phyloP scores from a whole-genome alignment of 169 alveolate species.

The Plasmodium malariae region DNA sequence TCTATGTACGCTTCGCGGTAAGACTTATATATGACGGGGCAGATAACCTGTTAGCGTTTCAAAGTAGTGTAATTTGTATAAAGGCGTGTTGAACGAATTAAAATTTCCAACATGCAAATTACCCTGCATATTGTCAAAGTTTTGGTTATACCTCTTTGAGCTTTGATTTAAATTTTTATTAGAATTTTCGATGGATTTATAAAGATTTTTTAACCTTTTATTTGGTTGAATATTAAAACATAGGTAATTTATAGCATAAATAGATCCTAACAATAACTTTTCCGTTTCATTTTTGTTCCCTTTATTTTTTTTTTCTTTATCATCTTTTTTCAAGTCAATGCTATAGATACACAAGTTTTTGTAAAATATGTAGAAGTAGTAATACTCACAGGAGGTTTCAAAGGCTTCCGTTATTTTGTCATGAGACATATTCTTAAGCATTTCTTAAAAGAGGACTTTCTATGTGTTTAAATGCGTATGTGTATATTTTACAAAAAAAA shows the following conservation, averaged over 20 bases:
- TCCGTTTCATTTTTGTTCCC: conserved; percentile 43
- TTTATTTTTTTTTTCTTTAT: conserved; percentile 27
- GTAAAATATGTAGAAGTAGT: conserved; percentile 69
- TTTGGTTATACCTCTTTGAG: conserved; percentile 27
- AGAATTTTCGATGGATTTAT: conserved; percentile 21
- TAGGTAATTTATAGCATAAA: conserved; percentile 66
- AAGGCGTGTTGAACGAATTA: conserved; percentile 59
- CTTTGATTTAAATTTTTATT: conserved; percentile 38
- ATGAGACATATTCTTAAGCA: conserved; percentile 14
- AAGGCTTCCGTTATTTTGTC: conserved; percentile 17
- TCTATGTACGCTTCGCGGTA: background rate
- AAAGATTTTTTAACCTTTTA: conserved; percentile 59
- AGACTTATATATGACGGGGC: too few relatives aligned
- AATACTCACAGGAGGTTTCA: conserved; percentile 36
- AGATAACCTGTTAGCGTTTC: conserved; percentile 65
- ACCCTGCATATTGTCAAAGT: conserved; percentile 28
- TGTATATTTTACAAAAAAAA: too few relatives aligned
- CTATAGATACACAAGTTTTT: conserved; percentile 69
- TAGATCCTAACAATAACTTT: conserved; percentile 58
- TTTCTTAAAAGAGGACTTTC: too few relatives aligned
- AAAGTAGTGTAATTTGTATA: conserved; percentile 63
- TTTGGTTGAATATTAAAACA: conserved; percentile 77
- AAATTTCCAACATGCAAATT: conserved; percentile 71
- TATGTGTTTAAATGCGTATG: too few relatives aligned
- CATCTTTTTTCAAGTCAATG: conserved; percentile 43